Base-by-base conservation (phyloP, 805 yeast genomes). In the Blastobotrys attinorum region DNA sequence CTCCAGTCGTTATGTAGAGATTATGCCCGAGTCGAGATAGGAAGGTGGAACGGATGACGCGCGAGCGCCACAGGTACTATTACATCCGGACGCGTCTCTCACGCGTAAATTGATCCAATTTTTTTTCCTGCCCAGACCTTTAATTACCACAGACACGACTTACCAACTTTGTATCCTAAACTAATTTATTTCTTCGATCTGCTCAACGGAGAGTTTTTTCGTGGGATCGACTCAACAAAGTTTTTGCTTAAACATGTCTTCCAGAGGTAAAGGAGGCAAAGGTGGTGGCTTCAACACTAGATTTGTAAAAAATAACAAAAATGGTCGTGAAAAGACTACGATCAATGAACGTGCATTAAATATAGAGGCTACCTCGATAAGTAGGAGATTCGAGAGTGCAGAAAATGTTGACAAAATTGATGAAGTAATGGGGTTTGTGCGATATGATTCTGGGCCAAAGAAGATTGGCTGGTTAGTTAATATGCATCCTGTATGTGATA, bases 391-490 rank as follows among this genome's bases (percentile, higher is more conserved):
- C 23, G 55, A 53, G 4, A 47, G 44, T 33, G 48, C 44, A 31
- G 43, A 35, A 27, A 43, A 32, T 8, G 44, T 48, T 6, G 95
- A 88, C 56, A 70, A 72, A 22, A 67, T 89, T 7, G 98, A 90
- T 57, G 60, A 79, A 1, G 63, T 75, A 45, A 87, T 94, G 92
- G 98, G 97, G 10, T 92, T 92, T 59, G 85, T 81, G 36, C 70
- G 92, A 40, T 79, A 71, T 49, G 85, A 81, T 40, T 64, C 79
- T 49, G 86, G 96, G 23, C 76, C 94, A 29, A 61, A 71, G 38
- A 72, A 74, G 45, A 75, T 75, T 15, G 99, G 98, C 36, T 92
- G 98, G 98, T 67, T 92, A 43, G 75, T 83, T 34, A 94, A 92
- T 58, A 87, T 92, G 92, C 98, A 90, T 65, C 77, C 95, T 2